Conservation (phyloP, 2,329 filamentous ascomycete species). For the Monosporascus sp. region DNA sequence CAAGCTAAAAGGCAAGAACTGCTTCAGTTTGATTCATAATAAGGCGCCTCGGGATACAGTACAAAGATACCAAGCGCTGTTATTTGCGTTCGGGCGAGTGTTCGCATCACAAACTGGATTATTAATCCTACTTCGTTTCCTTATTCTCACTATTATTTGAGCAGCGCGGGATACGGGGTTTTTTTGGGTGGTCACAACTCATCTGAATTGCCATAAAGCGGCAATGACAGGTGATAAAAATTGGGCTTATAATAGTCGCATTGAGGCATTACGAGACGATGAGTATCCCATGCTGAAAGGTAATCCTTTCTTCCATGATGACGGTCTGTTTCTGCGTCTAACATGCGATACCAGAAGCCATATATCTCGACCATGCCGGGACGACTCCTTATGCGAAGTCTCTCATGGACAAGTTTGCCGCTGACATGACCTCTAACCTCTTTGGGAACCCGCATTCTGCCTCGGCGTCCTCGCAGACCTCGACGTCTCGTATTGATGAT, state of each 20-base stretch:
- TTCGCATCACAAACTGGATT: too few species aligned
- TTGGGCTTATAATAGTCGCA: slow-evolving; percentile 47
- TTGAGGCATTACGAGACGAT: slow-evolving; percentile 51
- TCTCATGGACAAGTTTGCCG: slow-evolving; percentile 70
- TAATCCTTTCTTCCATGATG: slow-evolving; percentile 21
- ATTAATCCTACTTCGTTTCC: too few species aligned
- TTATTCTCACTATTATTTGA: too few species aligned
- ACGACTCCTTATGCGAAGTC: slow-evolving; percentile 79
- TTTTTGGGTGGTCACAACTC: background rate
- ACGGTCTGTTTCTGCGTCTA: background rate
- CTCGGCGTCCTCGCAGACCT: slow-evolving; percentile 72
- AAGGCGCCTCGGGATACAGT: too few species aligned
- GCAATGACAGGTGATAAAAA: slow-evolving; percentile 22
- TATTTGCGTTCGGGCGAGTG: too few species aligned
- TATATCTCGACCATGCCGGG: slow-evolving; percentile 94
- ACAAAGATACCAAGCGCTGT: too few species aligned
- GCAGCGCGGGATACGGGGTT: background rate
- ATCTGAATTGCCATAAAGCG: slow-evolving; percentile 9
- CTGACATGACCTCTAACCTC: slow-evolving; percentile 71
- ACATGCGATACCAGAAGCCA: slow-evolving; percentile 46
- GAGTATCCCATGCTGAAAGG: slow-evolving; percentile 70
- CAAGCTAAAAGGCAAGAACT: too few species aligned
- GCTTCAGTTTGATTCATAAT: too few species aligned
- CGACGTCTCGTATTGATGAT: slow-evolving; percentile 70
- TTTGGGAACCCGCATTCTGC: slow-evolving; percentile 92